Conservation (phyloP, 164 flowering plant genomes). For the Tinospora cordifolia region DNA sequence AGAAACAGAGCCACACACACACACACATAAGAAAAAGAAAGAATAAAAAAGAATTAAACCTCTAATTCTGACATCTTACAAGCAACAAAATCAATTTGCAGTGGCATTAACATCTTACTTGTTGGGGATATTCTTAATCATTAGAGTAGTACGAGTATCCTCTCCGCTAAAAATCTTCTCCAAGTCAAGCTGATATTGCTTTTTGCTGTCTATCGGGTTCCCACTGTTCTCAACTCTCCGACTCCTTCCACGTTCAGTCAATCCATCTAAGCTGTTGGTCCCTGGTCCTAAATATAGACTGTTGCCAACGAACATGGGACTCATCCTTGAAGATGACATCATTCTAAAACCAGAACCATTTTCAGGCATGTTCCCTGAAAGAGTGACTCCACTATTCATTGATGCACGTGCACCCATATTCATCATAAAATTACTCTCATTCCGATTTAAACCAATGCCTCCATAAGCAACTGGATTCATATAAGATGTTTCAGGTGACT, state of each 20-base stretch:
- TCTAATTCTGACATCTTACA: slow-evolving; percentile 1
- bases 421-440: slow-evolving; percentile 41
- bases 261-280: slow-evolving; percentile 37
- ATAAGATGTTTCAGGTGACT: slow-evolving; percentile 58
- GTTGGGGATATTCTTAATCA: slow-evolving; percentile 95
- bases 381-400: slow-evolving; percentile 38
- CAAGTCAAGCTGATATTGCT: slow-evolving; percentile 83
- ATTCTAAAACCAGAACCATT: slow-evolving; percentile 57
- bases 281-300: slow-evolving; percentile 41
- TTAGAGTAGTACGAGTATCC: slow-evolving; percentile 79
- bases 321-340: slow-evolving; percentile 56
- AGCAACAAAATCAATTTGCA: not conserved
- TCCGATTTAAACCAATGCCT: slow-evolving; percentile 41
- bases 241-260: slow-evolving; percentile 56
- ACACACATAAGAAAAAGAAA: too few species aligned
- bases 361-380: slow-evolving; percentile 51
- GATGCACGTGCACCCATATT: slow-evolving; percentile 45
- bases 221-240: slow-evolving; percentile 55
- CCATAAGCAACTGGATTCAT: slow-evolving; percentile 43
- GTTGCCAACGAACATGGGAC: slow-evolving; percentile 47
- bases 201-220: slow-evolving; percentile 60
- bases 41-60: not conserved
- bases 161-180: slow-evolving; percentile 76
- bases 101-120: slow-evolving; percentile 43
- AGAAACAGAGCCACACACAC: slow-evolving; percentile 6